Conservation (phyloP, 306 rosid genomes). For the Corylus heterophylla region DNA sequence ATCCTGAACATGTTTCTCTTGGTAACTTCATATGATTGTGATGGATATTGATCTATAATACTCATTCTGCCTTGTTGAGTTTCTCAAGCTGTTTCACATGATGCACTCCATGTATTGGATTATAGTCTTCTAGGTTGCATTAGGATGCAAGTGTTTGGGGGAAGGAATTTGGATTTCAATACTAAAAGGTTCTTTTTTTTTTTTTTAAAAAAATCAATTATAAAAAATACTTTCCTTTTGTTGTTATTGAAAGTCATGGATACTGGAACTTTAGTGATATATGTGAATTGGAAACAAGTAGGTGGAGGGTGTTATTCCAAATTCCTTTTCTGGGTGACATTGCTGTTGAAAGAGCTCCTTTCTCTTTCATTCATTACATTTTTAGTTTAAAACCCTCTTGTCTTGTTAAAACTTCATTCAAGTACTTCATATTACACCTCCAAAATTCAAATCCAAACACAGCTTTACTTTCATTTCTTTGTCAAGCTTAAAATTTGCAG, state of each 20-base stretch:
- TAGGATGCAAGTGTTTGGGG: background rate
- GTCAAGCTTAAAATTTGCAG: conserved; percentile 8
- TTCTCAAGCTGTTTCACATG: conserved; percentile 2
- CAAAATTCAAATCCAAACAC: background rate
- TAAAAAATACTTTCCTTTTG: background rate
- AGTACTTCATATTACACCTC: background rate
- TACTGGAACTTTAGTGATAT: background rate
- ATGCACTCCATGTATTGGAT: background rate
- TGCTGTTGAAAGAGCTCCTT: background rate
- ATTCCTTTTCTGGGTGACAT: background rate
- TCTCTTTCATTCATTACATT: background rate
- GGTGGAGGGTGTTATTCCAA: background rate
- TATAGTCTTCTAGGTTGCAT: background rate
- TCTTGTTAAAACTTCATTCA: background rate
- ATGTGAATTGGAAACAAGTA: background rate
- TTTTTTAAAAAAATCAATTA: background rate
- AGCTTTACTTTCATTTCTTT: conserved; percentile 16
- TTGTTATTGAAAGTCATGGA: background rate
- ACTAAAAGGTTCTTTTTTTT: background rate
- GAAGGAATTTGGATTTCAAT: background rate
- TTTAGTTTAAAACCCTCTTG: background rate
- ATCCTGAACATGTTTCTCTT: background rate
- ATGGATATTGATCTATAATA: background rate
- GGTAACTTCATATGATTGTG: background rate
- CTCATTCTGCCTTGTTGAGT: background rate